These are phyloP conservation scores for Malus fusca DNA, from an alignment of 306 rosid genomes.

Conservation along the genomic window DNA sequence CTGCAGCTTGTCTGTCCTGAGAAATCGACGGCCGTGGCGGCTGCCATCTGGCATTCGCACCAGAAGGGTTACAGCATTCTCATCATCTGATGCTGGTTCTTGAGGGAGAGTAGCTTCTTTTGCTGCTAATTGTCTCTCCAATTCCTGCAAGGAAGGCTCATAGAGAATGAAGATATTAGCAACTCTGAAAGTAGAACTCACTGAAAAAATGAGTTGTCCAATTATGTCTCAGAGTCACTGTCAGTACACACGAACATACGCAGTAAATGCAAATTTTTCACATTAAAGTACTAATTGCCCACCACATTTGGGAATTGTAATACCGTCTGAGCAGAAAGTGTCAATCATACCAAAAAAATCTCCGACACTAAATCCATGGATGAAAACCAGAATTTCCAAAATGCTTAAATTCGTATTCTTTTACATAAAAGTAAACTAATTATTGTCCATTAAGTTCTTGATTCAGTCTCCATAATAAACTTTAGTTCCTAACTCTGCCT, in stretches of 20 bases:
- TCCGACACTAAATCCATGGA: not conserved
- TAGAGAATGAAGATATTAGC: constrained; percentile 18
- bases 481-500: no score
- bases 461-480: not conserved
- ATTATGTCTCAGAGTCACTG: not conserved
- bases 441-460: not conserved
- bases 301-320: not conserved
- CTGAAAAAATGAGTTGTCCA: not conserved
- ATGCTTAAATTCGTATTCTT: not conserved
- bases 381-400: not conserved
- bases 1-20: constrained; percentile 78
- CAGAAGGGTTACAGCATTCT: constrained; percentile 63
- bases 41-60: constrained; percentile 97
- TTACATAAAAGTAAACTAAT: not conserved
- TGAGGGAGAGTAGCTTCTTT: constrained; percentile 73
- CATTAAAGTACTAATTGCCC: not conserved
- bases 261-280: not conserved
- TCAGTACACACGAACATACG: not conserved
- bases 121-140: constrained; percentile 66
- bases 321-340: not conserved
- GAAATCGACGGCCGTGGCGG: constrained; percentile 87
- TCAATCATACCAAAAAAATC: not conserved
- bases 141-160: constrained; percentile 46
- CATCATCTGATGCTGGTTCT: constrained; percentile 73
- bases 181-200: constrained; percentile 2